Evolutionary conservation across 106 monocot genomes (phyloP), one percentile per base, ranked within the genome.

Genomic region (Chionographis japonica): DNA sequence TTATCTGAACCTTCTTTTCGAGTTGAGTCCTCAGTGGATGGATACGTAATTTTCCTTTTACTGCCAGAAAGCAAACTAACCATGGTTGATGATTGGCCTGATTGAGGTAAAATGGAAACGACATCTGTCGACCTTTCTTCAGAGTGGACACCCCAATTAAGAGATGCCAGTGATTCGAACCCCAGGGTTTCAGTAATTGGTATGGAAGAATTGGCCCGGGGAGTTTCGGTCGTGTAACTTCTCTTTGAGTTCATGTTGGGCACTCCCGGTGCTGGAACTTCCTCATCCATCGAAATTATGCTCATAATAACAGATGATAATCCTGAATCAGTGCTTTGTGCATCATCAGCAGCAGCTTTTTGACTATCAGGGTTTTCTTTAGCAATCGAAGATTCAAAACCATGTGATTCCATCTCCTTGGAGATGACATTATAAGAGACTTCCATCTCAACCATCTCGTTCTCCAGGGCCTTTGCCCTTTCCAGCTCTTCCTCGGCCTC

Each of bases 401-500:
- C 19, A 40, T 68, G 70, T 68, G 66, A 67, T 20, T 69, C 68
- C 38, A 68, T 49, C 51, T 55, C 60, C 13, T 4, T 53, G 50
- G 56, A 54, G 43, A 36, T 64, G 15, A 50, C 27, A 70, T 13
- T 58, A 50, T 52, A 51, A 2, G 73, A 78, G 15, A 15, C 69
- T 70, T 91, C 94, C 40, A 90, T 52, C 36, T 85, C 90, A 52
- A 70, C 80, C 51, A 94, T 56, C 59, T 90, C 75, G 43, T 81
- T 69, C 66, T 94, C 94, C 46, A 94, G 67, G 40, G 52, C 78
- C 72, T 81, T 91, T n/a, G 94, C 88, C 66, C 69, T 94, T 56
- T 80, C 80, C 7, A 94, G 77, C 58, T 91, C 88, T 76, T 83
- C 87, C 10, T 90, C 88, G 58, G 90, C 90, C 55, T 88, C 90